Percentiles rank a stretch among this genome's conserved stretches.
Conservation (phyloP, 495 filamentous ascomycete species). For the Penicillium coprophilum region DNA sequence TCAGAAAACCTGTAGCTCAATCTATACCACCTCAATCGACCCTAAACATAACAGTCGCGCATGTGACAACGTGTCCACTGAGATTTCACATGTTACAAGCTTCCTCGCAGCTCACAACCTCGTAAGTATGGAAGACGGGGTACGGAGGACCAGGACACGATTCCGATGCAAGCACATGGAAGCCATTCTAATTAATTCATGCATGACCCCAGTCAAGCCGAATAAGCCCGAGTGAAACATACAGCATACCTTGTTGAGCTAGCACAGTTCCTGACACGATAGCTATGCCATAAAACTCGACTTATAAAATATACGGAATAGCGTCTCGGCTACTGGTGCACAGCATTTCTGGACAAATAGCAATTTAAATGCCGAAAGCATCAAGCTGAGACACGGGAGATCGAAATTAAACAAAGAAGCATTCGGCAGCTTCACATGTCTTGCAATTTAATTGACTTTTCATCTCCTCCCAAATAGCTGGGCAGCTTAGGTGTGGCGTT, state of each 20-base stretch:
- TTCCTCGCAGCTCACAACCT: background rate
- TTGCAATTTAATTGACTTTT: constrained; percentile 4
- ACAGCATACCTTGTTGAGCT: background rate
- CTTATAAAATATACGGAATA: background rate
- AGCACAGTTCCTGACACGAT: background rate
- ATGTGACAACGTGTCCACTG: background rate
- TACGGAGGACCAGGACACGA: background rate
- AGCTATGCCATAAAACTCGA: background rate
- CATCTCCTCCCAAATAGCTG: background rate
- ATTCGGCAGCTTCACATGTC: background rate
- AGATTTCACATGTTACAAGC: background rate
- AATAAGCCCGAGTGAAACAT: background rate
- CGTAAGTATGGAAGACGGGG: background rate
- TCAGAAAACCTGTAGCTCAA: background rate
- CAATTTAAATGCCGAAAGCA: background rate
- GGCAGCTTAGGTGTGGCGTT: too few species aligned
- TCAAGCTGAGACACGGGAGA: background rate
- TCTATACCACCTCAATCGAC: background rate
- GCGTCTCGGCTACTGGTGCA: background rate
- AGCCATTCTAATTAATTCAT: background rate
- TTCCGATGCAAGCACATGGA: background rate
- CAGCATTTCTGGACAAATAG: background rate
- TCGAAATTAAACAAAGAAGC: constrained; percentile 1
- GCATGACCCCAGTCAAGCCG: background rate
- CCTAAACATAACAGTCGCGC: background rate